Evolutionary conservation across 1,284 basidiomycete species (phyloP), one percentile per base, ranked within the genome.

Genomic region (Ganoderma lucidum): DNA sequence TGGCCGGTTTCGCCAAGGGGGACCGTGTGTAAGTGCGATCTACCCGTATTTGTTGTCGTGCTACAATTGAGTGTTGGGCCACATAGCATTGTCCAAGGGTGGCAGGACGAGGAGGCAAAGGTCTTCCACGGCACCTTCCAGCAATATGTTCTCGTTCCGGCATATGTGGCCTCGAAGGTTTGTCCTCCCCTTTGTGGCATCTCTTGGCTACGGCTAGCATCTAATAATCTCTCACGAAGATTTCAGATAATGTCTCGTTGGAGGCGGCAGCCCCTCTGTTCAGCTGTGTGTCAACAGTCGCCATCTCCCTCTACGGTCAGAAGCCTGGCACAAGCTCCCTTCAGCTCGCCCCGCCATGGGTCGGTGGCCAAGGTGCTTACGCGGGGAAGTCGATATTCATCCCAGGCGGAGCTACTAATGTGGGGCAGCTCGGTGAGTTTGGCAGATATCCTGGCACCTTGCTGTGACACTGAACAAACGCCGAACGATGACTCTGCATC

Each of bases 1-100:
- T 85, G 15, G 68, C 71, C 0, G 70, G 76, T 55, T 71, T 85
- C 68, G 73, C 73, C 45, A 76, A 80, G 3, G 85, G 86, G 6
- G 85, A 87, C 68, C 80, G 75, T 68, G 82, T 87, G 78, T 51
- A 19, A 28, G 48, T 23, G 48, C 48, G 8, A 51, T 51, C n/a
- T 9, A 12, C 23, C n/a, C 9, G 10, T 51, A 23, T 51, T 9
- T 51, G 6, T 10, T n/a, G 9, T 51, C n/a, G 19, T n/a, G 6
- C 14, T n/a, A 8, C 45, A 15, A n/a, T 12, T 44, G 42, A 44
- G 19, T n/a, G 9, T 23, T 23, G 48, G 48, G 3, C 48, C 9
- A 51, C 10, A 9, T 23, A 23, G n/a, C 48, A 51, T 51, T 23
- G n/a, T 51, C 9, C n/a, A 48, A n/a, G 45, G 19, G n/a, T 48